Base-by-base conservation (phyloP, 257 asterid species). In the Primulina tabacum region DNA sequence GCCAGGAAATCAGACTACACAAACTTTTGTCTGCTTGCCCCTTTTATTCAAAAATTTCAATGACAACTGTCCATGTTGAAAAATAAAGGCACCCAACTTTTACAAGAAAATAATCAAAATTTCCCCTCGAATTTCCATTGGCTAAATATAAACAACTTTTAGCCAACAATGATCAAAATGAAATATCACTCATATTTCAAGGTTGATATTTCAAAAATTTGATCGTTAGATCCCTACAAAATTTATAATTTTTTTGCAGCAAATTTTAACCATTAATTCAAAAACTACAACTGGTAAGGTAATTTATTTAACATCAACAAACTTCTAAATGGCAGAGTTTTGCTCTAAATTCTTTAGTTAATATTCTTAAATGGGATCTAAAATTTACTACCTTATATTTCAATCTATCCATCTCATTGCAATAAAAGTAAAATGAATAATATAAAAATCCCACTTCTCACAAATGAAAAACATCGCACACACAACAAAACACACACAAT, bases 1-100 rank as follows among this genome's bases (percentile, higher is more conserved):
- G 64, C 71, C 60, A 83, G 79, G 82, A 89, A 84, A 88, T 83
- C 85, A 81, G 71, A 60, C 80, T 53, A 76, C 68, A 72, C 75
- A 74, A 68, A 82, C 16, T 50, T 78, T 77, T 71, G 80, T 72
- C 78, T 72, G 78, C 83, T 68, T 78, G 67, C 84, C 74, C 74
- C 72, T 60, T 37, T 75, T 50, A 50, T 60, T 28, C 65, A 77
- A 73, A 76, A 82, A 71, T 67, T 79, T 77, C 89, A 81, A 75
- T 82, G 91, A 87, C 97, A 89, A 83, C 95, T 91, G 96, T 84
- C 90, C 70, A 18, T 73, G 79, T 77, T 70, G 92, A 82, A 86
- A 78, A 82, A 68, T 65, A 71, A 71, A 50, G 56, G 86, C 90
- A 73, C 64, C 81, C 82, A 83, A 77, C 83, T 79, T 24, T 83